Percentiles rank a stretch among this genome's conserved stretches.
phyloP scores from a whole-genome alignment of 2,329 filamentous ascomycete species.

The Westerdykella aurantiaca region DNA sequence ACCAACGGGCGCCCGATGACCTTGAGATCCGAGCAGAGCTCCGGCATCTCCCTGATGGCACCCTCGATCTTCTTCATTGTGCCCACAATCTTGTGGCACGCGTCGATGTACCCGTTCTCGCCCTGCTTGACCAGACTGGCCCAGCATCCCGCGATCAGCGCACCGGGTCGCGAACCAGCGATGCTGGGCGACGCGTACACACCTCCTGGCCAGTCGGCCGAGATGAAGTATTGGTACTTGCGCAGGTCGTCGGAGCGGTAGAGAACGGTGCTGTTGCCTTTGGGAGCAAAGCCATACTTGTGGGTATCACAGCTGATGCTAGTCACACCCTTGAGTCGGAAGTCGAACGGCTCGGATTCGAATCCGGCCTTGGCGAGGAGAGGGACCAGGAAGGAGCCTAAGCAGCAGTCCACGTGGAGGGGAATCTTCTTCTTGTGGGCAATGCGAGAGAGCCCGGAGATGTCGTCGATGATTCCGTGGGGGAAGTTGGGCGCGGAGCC shows the following conservation, averaged over 20 bases:
- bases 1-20: constrained; percentile 82
- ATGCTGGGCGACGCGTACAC: constrained; percentile 93
- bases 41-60: constrained; percentile 63
- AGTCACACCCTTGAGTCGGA: constrained; percentile 87
- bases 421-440: constrained; percentile 74
- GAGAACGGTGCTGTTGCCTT: constrained; percentile 89
- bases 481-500: constrained; percentile 97
- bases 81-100: constrained; percentile 83
- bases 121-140: constrained; percentile 83
- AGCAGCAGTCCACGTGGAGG: constrained; percentile 94
- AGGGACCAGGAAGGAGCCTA: constrained; percentile 90
- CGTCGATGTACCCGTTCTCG: constrained; percentile 78
- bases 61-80: constrained; percentile 74
- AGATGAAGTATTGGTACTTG: constrained; percentile 93
- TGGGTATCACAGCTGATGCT: constrained; percentile 96
- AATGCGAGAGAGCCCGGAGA: constrained; percentile 74
- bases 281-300: constrained; percentile 98
- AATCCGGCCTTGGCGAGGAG: constrained; percentile 93
- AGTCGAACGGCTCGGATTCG: constrained; percentile 82
- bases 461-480: constrained; percentile 96
- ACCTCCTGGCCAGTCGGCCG: constrained; percentile 88
- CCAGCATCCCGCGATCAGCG: constrained; percentile 95
- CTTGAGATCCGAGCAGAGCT: constrained; percentile 65
- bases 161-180: constrained; percentile 85
- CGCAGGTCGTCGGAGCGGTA: constrained; percentile 77